Evolutionary conservation across 768 basidiomycete genomes (phyloP), one percentile per base, ranked within the genome.

Genomic region (Lyophyllum shimeji): DNA sequence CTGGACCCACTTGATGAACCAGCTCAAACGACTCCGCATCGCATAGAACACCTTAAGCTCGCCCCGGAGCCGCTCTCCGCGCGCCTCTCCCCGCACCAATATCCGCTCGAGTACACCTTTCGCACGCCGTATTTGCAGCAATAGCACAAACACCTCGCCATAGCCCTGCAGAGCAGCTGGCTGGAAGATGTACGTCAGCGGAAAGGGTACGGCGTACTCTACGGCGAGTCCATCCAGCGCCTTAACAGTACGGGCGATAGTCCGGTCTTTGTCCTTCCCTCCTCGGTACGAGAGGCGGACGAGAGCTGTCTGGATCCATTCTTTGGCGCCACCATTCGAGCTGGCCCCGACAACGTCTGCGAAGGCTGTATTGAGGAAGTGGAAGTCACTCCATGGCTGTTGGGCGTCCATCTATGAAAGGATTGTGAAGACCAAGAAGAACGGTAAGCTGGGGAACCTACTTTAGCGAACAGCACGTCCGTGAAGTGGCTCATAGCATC

Each of bases 141-240:
- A 63, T 59, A 92, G 85, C 24, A 82, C 75, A 59, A 93, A 90
- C 18, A 92, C 73, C 23, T 84, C 80, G 40, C 82, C 79, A 60
- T 93, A 93, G 1, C 71, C 70, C 64, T 82, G 79, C 44, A 86
- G 67, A 3, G 76, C 72, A 7, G 68, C 70, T 4, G 86, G 82
- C 5, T 81, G 80, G 61, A 92, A 89, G 46, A 93, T 80, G 65
- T 93, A 93, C 1, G 85, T 86, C 63, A 93, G 67, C 4, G 92
- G 91, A 62, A 91, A 93, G 1, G 92, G 88, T 1, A 89, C 78
- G 6, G 87, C 84, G 60, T 93, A 94, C 74, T 93, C 91, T n/a
- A 89, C 73, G 9, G 76, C 69, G 9, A 94, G 73, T 0, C 84
- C 87, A 29, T 86, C 84, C 20, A 93, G 76, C 1, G 82, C 82